A percentile compares a stretch with the other conserved stretches of the same genome.
Evolutionary conservation across 2,329 filamentous ascomycete species (phyloP).

Genomic region (Penicillium griseofulvum): DNA sequence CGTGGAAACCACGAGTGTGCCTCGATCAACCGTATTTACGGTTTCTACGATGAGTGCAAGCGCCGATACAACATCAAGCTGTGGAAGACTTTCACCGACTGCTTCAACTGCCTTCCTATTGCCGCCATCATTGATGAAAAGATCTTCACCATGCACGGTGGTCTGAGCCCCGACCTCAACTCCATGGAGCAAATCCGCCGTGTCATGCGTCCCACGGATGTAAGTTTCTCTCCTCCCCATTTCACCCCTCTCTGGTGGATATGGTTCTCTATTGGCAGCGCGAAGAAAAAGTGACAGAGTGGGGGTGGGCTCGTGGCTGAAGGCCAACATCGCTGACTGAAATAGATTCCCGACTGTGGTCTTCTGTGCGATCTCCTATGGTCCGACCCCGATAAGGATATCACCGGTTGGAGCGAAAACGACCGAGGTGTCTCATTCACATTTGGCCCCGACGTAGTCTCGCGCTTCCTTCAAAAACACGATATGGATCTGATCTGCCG

Average conservation of each 20-base stretch:
- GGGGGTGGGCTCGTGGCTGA: slow-evolving; percentile 30
- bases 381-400: slow-evolving; percentile 99
- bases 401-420: slow-evolving; percentile 98
- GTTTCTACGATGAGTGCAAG: slow-evolving; percentile 99
- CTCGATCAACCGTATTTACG: slow-evolving; percentile 98
- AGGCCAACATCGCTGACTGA: slow-evolving; percentile 41
- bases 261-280: slow-evolving; percentile 7
- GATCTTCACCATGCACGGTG: slow-evolving; percentile 99
- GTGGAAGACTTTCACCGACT: slow-evolving; percentile 99
- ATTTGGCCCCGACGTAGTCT: slow-evolving; percentile 95
- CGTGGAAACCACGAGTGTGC: slow-evolving; percentile 99
- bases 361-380: slow-evolving; percentile 95
- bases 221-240: slow-evolving; percentile 55
- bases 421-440: slow-evolving; percentile 98
- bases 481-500: slow-evolving; percentile 99
- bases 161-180: slow-evolving; percentile 93
- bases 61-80: slow-evolving; percentile 98
- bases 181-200: slow-evolving; percentile 99
- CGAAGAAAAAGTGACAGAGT: slow-evolving; percentile 8
- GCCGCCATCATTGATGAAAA: slow-evolving; percentile 99
- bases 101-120: slow-evolving; percentile 98
- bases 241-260: not conserved
- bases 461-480: slow-evolving; percentile 95
- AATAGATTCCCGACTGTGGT: slow-evolving; percentile 93
- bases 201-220: slow-evolving; percentile 98